Evolutionary conservation across 345 rosid species (phyloP).

Genomic region (Syzygium grande): DNA sequence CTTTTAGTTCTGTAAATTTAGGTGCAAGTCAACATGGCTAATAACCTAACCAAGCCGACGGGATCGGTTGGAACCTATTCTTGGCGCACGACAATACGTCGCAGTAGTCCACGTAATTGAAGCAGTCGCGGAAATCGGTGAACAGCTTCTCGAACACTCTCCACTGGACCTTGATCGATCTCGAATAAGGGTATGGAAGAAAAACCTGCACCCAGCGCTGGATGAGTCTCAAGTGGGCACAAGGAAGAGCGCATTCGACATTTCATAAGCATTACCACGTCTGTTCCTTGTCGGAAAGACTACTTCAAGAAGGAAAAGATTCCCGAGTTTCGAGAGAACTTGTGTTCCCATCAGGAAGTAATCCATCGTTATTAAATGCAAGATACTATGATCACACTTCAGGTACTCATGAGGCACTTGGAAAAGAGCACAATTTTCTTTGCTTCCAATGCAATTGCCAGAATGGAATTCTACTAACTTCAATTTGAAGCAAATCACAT

Average conservation of each 20-base stretch:
- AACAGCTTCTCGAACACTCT: constrained; percentile 75
- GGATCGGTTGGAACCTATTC: constrained; percentile 77
- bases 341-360: neutral
- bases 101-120: constrained; percentile 48
- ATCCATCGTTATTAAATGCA: neutral
- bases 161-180: constrained; percentile 65
- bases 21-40: constrained; percentile 1
- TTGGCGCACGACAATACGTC: constrained; percentile 58
- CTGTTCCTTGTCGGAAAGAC: neutral
- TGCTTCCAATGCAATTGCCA: neutral
- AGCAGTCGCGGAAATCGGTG: constrained; percentile 81
- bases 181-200: constrained; percentile 76
- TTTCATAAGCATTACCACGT: neutral
- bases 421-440: neutral
- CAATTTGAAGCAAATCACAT: neutral
- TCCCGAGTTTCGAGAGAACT: neutral
- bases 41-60: constrained; percentile 71
- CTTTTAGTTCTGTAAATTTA: neutral
- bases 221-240: neutral
- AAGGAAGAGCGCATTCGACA: neutral
- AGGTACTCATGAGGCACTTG: neutral
- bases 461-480: neutral
- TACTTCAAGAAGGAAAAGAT: neutral
- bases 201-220: constrained; percentile 35
- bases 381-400: neutral